phyloP scores from a whole-genome alignment of 2,329 filamentous ascomycete species.

The Gyromitra esculenta region DNA sequence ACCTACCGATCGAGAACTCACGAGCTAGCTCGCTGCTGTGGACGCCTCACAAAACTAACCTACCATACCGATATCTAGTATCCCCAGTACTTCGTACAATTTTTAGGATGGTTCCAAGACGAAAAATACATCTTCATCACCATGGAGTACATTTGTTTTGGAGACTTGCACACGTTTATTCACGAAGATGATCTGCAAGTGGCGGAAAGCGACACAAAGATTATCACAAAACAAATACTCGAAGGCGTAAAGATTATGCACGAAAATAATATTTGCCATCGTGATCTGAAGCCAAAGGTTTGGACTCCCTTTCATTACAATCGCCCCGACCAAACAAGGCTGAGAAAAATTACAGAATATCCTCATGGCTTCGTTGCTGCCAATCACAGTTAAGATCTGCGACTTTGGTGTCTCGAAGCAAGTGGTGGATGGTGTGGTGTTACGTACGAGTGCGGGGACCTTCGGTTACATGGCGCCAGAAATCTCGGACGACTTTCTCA shows the following conservation, averaged over 20 bases:
- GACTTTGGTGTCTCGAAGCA: slow-evolving; percentile 57
- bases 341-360: slow-evolving; percentile 55
- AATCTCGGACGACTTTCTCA: slow-evolving; percentile 17
- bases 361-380: slow-evolving; percentile 43
- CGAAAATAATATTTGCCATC: slow-evolving; percentile 51
- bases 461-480: slow-evolving; percentile 38
- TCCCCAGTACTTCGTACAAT: slow-evolving; percentile 51
- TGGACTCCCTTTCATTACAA: not conserved
- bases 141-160: slow-evolving; percentile 62
- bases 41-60: not conserved
- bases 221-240: slow-evolving; percentile 50
- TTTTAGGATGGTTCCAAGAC: slow-evolving; percentile 44
- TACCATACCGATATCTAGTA: slow-evolving; percentile 16
- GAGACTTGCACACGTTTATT: slow-evolving; percentile 57
- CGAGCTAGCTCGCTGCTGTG: not conserved
- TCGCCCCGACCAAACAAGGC: not conserved
- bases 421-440: not conserved
- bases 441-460: slow-evolving; percentile 30
- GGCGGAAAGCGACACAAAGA: slow-evolving; percentile 33
- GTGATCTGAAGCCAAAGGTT: slow-evolving; percentile 55
- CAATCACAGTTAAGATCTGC: slow-evolving; percentile 55
- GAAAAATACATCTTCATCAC: slow-evolving; percentile 58
- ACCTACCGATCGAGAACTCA: not conserved
- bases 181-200: slow-evolving; percentile 4
- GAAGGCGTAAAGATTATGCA: slow-evolving; percentile 55